A percentile compares a stretch with the other conserved stretches of the same genome.
phyloP scores from a whole-genome alignment of 306 rosid species.

The Canavalia gladiata region DNA sequence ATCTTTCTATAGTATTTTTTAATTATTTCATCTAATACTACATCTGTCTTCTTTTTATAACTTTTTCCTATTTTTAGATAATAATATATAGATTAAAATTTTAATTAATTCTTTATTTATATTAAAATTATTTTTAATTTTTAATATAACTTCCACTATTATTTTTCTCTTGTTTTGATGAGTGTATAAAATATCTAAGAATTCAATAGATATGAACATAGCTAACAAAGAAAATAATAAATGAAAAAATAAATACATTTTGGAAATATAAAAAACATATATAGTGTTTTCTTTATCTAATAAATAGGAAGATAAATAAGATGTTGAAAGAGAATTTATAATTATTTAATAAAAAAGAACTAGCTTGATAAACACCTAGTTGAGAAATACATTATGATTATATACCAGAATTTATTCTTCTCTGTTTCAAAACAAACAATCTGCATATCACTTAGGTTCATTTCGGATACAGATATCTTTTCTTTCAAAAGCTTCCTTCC shows the following conservation, averaged over 20 bases:
- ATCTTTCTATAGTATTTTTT: not conserved
- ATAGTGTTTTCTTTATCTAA: too few relatives aligned
- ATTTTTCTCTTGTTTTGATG: too few relatives aligned
- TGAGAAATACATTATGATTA: not conserved
- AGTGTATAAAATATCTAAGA: too few relatives aligned
- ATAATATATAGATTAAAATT: too few relatives aligned
- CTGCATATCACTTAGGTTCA: not conserved
- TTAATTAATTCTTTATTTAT: too few relatives aligned
- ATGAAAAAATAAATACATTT: not conserved
- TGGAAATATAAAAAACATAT: not conserved
- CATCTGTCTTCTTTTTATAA: too few relatives aligned
- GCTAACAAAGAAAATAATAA: not conserved
- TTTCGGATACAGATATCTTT: not conserved
- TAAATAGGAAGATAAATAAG: not conserved
- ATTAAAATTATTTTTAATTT: too few relatives aligned
- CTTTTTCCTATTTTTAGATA: too few relatives aligned
- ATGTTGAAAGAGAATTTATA: not conserved
- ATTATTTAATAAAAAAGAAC: not conserved
- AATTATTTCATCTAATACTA: not conserved
- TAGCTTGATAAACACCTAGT: slow-evolving; percentile 9
- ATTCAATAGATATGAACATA: too few relatives aligned
- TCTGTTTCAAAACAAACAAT: slow-evolving; percentile 5
- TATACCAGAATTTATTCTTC: slow-evolving; percentile 10
- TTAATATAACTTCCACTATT: too few relatives aligned
- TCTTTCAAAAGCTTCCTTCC: slow-evolving; percentile 19